Conservation (phyloP, 2,329 filamentous ascomycete genomes). For the Pseudofabraea citricarpa region DNA sequence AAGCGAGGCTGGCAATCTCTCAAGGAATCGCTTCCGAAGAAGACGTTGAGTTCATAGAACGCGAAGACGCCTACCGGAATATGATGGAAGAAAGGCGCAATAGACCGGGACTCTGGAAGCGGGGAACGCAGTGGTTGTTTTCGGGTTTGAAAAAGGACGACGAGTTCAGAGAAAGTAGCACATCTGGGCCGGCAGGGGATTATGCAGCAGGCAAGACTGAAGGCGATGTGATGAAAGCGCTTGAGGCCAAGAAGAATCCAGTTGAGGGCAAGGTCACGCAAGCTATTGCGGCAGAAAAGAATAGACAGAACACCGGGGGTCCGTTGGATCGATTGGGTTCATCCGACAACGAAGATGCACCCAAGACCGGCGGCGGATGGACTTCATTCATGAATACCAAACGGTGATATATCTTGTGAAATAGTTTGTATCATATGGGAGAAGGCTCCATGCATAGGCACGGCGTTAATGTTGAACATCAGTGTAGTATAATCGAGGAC, state of each 20-base stretch:
- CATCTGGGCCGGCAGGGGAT: constrained; percentile 19
- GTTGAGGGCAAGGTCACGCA: constrained; percentile 19
- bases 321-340: constrained; percentile 24
- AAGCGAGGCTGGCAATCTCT: constrained; percentile 36
- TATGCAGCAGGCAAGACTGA: constrained; percentile 19
- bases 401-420: constrained; percentile 2
- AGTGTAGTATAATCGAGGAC: constrained; percentile 1
- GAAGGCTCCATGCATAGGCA: constrained; percentile 14
- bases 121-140: constrained; percentile 26
- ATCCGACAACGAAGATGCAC: constrained; percentile 8
- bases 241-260: constrained; percentile 24
- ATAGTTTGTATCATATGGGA: constrained; percentile 22
- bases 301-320: constrained; percentile 23
- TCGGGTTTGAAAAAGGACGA: constrained; percentile 28
- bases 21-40: constrained; percentile 41
- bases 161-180: constrained; percentile 18
- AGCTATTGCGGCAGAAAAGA: constrained; percentile 25
- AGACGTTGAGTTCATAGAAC: constrained; percentile 44
- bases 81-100: constrained; percentile 22
- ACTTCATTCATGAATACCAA: constrained; percentile 19
- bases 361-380: constrained; percentile 19
- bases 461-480: constrained; percentile 10
- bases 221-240: constrained; percentile 20
- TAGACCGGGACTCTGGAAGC: constrained; percentile 20
- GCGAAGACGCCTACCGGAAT: constrained; percentile 49